phyloP scores from a whole-genome alignment of 2,329 filamentous ascomycete genomes.

The Pyrenochaeta sp. region DNA sequence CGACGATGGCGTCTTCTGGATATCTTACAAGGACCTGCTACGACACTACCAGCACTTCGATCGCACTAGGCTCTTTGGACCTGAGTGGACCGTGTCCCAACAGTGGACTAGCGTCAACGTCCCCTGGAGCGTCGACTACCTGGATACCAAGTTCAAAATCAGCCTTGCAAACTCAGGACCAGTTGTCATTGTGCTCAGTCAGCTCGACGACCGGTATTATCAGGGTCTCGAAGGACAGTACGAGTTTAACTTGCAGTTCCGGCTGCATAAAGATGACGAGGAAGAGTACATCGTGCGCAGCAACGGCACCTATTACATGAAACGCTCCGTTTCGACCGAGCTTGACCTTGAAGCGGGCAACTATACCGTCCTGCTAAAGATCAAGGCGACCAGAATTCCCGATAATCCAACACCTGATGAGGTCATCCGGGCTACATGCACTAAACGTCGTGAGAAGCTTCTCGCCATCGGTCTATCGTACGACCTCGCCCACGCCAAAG shows the following conservation, averaged over 20 bases:
- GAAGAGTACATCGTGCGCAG: constrained; percentile 67
- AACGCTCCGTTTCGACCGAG: constrained; percentile 78
- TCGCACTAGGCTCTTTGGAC: constrained; percentile 67
- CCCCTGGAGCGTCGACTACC: constrained; percentile 68
- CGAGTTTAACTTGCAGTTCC: constrained; percentile 65
- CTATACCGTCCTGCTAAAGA: constrained; percentile 79
- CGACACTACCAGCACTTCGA: constrained; percentile 68
- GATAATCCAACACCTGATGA: constrained; percentile 68
- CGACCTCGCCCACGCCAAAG: constrained; percentile 75
- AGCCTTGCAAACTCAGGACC: constrained; percentile 61
- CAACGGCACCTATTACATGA: constrained; percentile 68
- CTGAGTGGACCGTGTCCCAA: constrained; percentile 68
- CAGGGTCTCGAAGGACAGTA: constrained; percentile 66
- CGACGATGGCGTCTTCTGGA: constrained; percentile 75
- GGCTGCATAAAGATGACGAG: constrained; percentile 67
- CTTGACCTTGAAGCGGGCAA: constrained; percentile 76
- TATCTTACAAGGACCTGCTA: constrained; percentile 66
- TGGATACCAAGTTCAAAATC: constrained; percentile 67
- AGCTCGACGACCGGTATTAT: constrained; percentile 70
- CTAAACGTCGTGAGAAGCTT: constrained; percentile 74
- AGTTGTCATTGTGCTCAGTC: constrained; percentile 66
- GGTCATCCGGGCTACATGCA: constrained; percentile 71
- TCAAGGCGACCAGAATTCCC: constrained; percentile 69
- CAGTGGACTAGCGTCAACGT: constrained; percentile 69
- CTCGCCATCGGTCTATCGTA: constrained; percentile 74